These are phyloP conservation scores for Nicotiana obtusifolia DNA, from an alignment of 257 asterid genomes.

Conservation along the genomic window DNA sequence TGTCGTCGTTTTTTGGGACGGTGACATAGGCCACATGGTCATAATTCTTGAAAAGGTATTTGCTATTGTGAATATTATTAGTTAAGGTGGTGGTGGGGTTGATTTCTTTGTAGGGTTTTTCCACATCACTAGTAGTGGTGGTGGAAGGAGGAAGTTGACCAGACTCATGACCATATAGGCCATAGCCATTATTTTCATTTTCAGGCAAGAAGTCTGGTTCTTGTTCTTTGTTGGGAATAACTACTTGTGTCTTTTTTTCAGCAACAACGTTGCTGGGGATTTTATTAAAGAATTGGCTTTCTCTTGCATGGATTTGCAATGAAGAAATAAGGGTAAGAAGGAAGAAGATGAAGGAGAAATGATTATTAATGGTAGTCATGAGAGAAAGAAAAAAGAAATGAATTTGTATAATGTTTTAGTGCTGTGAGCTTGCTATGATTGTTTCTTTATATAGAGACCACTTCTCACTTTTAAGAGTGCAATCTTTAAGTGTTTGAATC, in stretches of 20 bases:
- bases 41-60: constrained; percentile 67
- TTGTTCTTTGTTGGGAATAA: too few relatives aligned
- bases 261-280: constrained; percentile 20
- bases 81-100: too few relatives aligned
- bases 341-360: constrained; percentile 40
- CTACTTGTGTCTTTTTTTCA: neutral
- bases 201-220: constrained; percentile 47
- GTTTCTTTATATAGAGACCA: too few relatives aligned
- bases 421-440: too few relatives aligned
- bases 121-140: too few relatives aligned
- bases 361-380: constrained; percentile 45
- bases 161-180: too few relatives aligned
- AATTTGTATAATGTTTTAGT: neutral
- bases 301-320: constrained; percentile 49
- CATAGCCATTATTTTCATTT: constrained; percentile 26
- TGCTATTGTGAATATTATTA: constrained; percentile 11
- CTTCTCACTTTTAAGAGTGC: too few relatives aligned
- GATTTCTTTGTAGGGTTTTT: too few relatives aligned
- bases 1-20: constrained; percentile 27
- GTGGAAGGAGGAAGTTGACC: too few relatives aligned
- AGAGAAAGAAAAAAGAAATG: neutral
- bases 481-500: too few relatives aligned
- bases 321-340: constrained; percentile 17
- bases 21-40: constrained; percentile 59
- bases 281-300: constrained; percentile 68